A percentile compares a stretch with the other conserved stretches of the same genome.
Evolutionary conservation across 371 early-diverging fungal species (phyloP).

Genomic region (Apophysomyces trapeziformis): DNA sequence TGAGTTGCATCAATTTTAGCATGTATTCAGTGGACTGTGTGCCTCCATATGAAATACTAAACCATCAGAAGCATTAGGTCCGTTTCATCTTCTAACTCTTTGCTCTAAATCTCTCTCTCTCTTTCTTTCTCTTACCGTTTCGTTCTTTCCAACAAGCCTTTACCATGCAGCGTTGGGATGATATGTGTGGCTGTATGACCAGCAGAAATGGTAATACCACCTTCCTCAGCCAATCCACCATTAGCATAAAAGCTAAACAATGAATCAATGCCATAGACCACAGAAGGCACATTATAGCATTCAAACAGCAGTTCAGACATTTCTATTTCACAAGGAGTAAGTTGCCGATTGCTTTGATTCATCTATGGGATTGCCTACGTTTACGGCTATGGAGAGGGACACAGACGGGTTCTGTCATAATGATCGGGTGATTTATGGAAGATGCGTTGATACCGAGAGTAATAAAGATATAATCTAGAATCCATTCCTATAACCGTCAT

Average conservation of each 20-base stretch:
- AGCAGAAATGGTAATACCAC: conserved; percentile 76
- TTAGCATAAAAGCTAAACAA: conserved; percentile 83
- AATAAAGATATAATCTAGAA: conserved; percentile 85
- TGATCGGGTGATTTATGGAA: conserved; percentile 73
- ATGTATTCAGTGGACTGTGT: conserved; percentile 76
- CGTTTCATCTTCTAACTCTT: too few species aligned
- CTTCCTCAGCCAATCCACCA: conserved; percentile 41
- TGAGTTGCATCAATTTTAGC: conserved; percentile 86
- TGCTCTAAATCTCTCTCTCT: neutral
- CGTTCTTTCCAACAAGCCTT: conserved; percentile 60
- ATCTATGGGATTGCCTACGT: conserved; percentile 38
- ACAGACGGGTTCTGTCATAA: conserved; percentile 87
- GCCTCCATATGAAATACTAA: conserved; percentile 73
- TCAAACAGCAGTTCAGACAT: conserved; percentile 90
- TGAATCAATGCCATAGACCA: conserved; percentile 87
- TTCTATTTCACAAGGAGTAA: conserved; percentile 37
- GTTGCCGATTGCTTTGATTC: neutral
- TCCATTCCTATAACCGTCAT: conserved; percentile 63
- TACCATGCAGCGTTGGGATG: conserved; percentile 73
- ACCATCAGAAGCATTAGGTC: too few species aligned
- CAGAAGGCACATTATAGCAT: conserved; percentile 75
- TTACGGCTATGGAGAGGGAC: conserved; percentile 76
- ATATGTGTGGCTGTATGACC: conserved; percentile 78
- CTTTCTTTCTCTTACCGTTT: conserved; percentile 53
- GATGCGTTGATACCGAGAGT: conserved; percentile 77